Base-by-base conservation (phyloP, 768 basidiomycete species). In the Tricholoma flavovirens region DNA sequence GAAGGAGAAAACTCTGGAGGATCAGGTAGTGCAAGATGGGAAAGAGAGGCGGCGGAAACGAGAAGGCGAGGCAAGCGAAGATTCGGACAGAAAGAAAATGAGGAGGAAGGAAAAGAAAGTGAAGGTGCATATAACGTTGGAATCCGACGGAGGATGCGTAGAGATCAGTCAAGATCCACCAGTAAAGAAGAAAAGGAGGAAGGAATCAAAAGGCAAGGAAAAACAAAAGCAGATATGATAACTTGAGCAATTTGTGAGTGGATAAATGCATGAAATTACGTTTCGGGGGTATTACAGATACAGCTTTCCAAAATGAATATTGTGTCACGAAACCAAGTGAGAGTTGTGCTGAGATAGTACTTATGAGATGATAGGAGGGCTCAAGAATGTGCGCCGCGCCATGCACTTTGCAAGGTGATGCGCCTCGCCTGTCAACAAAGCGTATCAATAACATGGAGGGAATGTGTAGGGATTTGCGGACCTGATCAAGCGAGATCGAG, bases 401-500 rank as follows among this genome's bases (percentile, higher is more conserved):
- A 93, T 42, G 90, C 91, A 60, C 91, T 93, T 69, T 93, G 91
- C 83, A 93, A 81, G 15, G 90, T 84, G 60, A 93, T 93, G 46
- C 90, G 84, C 60, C 84, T 81, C 4, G 90, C 90, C 88, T 91
- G 57, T 26, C 36, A 55, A 53, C 33, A 58, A 48, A 11, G 58
- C 29, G 58, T 19, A 22, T 64, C 42, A 53, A 38, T 3, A 50
- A 60, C 36, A 57, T 55, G 10, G 51, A 14, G 21, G 48, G 32
- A 55, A 30, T 8, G n/a, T 32, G 4, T 15, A 33, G 22, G 17
- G 48, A 56, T 33, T 45, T 33, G 69, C 78, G 24, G 62, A 93
- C 93, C 82, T 98, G 96, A 61, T 98, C 96, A 57, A 97, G 77
- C 11, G 90, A 87, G 68, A 99, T 98, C 29, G 87, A 84, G 63